These are phyloP conservation scores for Parascedosporium putredinis DNA, from an alignment of 2,329 filamentous ascomycete genomes.

Conservation along the genomic window DNA sequence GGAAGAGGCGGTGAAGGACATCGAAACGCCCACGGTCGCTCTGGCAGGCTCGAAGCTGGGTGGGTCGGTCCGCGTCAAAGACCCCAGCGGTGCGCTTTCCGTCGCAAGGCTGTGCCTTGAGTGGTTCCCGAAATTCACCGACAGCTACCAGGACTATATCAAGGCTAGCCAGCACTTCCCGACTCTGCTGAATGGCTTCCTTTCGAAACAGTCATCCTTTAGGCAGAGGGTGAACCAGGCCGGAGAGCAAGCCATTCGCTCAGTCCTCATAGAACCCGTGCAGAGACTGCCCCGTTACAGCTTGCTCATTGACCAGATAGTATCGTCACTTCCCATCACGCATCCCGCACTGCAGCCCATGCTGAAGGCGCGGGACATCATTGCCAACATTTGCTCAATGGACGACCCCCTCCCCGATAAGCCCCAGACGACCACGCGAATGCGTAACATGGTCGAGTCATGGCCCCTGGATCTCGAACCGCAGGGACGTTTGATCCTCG, in stretches of 20 bases:
- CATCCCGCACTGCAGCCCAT: slow-evolving; percentile 77
- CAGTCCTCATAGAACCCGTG: slow-evolving; percentile 89
- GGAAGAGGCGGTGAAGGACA: slow-evolving; percentile 65
- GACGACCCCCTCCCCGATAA: slow-evolving; percentile 63
- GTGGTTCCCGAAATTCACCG: slow-evolving; percentile 87
- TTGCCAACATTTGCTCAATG: slow-evolving; percentile 93
- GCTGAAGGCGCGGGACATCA: slow-evolving; percentile 82
- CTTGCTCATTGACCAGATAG: slow-evolving; percentile 90
- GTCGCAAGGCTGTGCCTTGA: slow-evolving; percentile 76
- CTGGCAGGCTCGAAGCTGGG: slow-evolving; percentile 32
- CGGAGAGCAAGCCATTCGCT: slow-evolving; percentile 84
- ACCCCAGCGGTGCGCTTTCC: slow-evolving; percentile 66
- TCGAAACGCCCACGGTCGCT: slow-evolving; percentile 45
- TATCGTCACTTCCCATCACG: slow-evolving; percentile 71
- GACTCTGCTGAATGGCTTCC: slow-evolving; percentile 65
- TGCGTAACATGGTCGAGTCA: slow-evolving; percentile 65
- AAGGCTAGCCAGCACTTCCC: slow-evolving; percentile 81
- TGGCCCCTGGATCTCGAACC: slow-evolving; percentile 68
- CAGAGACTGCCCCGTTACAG: slow-evolving; percentile 91
- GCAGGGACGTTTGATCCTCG: slow-evolving; percentile 67
- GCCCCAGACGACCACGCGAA: slow-evolving; percentile 59
- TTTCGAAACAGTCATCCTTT: slow-evolving; percentile 74
- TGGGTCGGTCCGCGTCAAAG: slow-evolving; percentile 40
- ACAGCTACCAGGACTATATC: slow-evolving; percentile 90
- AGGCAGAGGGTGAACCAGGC: slow-evolving; percentile 68